Evolutionary conservation across 2,329 filamentous ascomycete species (phyloP), one percentile per base, ranked within the genome.

Genomic region (Paraphaeosphaeria minitans): DNA sequence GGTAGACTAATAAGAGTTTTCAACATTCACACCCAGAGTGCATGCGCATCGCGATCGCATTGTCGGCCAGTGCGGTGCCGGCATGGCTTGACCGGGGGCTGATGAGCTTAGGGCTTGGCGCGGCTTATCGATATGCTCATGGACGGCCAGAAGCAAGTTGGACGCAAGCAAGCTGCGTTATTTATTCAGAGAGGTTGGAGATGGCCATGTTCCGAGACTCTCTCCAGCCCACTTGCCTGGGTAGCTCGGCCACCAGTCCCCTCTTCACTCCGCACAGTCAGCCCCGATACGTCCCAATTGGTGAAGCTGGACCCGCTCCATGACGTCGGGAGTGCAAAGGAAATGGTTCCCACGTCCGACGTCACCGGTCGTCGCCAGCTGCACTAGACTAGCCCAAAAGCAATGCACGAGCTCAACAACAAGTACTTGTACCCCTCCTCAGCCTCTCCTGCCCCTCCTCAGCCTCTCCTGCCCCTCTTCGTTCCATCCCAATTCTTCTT

Each of bases 371-470:
- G 68, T 69, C 66, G 62, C 65, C 69, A 68, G 62, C 65, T n/a
- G n/a, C n/a, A n/a, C n/a, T n/a, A n/a, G n/a, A n/a, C n/a, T 69
- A 69, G 62, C 62, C 67, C 52, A 57, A 67, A 68, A 56, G 47
- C 55, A 63, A 51, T 39, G 39, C n/a, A 35, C 60, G 64, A 57
- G 48, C 60, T 67, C 63, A 65, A 73, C 22, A 24, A 52, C n/a
- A 16, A 53, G 60, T 74, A 75, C 68, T 76, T 76, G 59, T 72
- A 73, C 70, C 72, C 72, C 68, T 71, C 68, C 10, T 49, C 60
- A 33, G 62, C 68, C n/a, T n/a, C n/a, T n/a, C n/a, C n/a, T 72
- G 72, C 70, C 72, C 72, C 68, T 71, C 68, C 10, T 49, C 60
- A 33, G 62, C 68, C 71, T 62, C 65, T 60, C 65, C 8, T 43